Evolutionary conservation across 2,329 filamentous ascomycete species (phyloP).

Genomic region (Trichoderma koningiopsis): DNA sequence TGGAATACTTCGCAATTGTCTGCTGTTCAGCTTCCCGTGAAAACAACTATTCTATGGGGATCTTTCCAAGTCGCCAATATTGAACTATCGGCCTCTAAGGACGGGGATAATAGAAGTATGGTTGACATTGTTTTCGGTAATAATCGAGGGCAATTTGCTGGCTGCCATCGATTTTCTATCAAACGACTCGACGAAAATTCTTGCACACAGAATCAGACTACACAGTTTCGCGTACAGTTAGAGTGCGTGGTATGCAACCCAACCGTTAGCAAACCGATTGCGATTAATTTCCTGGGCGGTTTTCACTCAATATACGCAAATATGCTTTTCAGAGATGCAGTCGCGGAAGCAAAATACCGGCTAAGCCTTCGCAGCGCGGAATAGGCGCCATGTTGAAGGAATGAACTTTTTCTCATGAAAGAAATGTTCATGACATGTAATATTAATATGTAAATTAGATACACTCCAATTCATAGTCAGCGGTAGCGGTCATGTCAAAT

Average conservation of each 20-base stretch:
- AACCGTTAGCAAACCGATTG: neutral
- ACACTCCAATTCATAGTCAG: neutral
- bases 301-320: constrained; percentile 3
- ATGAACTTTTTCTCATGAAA: neutral
- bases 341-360: neutral
- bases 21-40: neutral
- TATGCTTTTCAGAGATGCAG: neutral
- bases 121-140: constrained; percentile 10
- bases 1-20: neutral
- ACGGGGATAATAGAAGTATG: neutral
- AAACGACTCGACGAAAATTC: neutral
- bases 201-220: neutral
- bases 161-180: constrained; percentile 4
- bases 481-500: no score
- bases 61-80: neutral
- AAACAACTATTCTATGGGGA: constrained; percentile 1
- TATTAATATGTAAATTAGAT: neutral
- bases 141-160: neutral
- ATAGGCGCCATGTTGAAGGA: neutral
- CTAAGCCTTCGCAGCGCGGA: neutral
- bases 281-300: neutral
- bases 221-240: neutral
- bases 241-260: constrained; percentile 10
- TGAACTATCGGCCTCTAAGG: neutral
- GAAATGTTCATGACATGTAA: neutral